Percentiles rank a stretch among this genome's conserved stretches.
phyloP scores from a whole-genome alignment of 805 yeast species.

The Grigorovia transvaalensis region DNA sequence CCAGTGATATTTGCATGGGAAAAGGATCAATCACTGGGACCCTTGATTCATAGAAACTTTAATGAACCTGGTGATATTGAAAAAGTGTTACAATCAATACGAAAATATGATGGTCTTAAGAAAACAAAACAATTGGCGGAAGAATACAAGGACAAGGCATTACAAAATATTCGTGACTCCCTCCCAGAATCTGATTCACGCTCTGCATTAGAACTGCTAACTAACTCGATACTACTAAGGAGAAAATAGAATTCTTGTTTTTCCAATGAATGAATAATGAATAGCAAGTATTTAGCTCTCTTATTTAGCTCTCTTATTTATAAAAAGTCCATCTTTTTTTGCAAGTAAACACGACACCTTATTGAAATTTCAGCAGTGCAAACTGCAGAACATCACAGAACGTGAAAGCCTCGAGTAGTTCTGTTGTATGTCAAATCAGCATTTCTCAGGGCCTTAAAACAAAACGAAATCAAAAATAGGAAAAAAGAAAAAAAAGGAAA shows the following conservation, averaged over 20 bases:
- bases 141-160: slow-evolving; percentile 66
- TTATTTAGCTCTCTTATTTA: too few species aligned
- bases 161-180: slow-evolving; percentile 48
- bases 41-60: slow-evolving; percentile 75
- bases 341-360: too few species aligned
- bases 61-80: slow-evolving; percentile 74
- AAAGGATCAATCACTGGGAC: slow-evolving; percentile 74
- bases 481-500: too few species aligned
- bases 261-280: too few species aligned
- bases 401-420: too few species aligned
- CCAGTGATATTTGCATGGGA: slow-evolving; percentile 95
- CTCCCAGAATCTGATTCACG: slow-evolving; percentile 87
- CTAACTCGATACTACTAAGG: slow-evolving; percentile 76
- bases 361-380: too few species aligned
- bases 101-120: slow-evolving; percentile 58
- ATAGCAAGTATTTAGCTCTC: too few species aligned
- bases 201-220: slow-evolving; percentile 74
- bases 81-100: slow-evolving; percentile 66
- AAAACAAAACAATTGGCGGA: slow-evolving; percentile 70
- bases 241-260: slow-evolving; percentile 40
- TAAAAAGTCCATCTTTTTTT: too few species aligned
- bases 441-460: too few species aligned
- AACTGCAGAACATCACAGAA: too few species aligned
- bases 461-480: too few species aligned
- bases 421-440: too few species aligned